phyloP scores from a whole-genome alignment of 78 protist genomes.

The Dictyostelium intermedium region DNA sequence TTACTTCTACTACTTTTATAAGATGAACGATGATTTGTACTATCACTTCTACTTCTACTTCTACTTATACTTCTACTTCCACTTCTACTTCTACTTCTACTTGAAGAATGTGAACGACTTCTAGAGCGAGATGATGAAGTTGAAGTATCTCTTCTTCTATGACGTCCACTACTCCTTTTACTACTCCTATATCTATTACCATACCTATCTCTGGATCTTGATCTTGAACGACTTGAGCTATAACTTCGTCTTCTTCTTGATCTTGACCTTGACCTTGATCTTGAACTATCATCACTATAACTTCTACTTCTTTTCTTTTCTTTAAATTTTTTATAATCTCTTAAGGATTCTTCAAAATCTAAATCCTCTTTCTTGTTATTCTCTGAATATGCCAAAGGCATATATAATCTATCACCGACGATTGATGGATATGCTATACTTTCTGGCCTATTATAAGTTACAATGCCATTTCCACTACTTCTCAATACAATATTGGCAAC shows the following conservation, averaged over 20 bases:
- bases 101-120: not conserved
- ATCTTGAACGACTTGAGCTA: conserved; percentile 30
- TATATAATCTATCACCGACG: conserved; percentile 61
- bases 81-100: not conserved
- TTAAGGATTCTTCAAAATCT: conserved; percentile 34
- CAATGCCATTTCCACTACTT: conserved; percentile 1
- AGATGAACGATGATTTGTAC: not conserved
- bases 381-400: conserved; percentile 40
- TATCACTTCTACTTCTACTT: not conserved
- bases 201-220: conserved; percentile 44
- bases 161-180: not conserved
- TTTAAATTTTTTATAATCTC: conserved; percentile 52
- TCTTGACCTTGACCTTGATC: conserved; percentile 18
- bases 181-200: not conserved
- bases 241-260: conserved; percentile 34
- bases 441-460: conserved; percentile 8
- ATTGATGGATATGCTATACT: conserved; percentile 61
- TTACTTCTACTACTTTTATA: not conserved
- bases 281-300: not conserved
- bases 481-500: not conserved
- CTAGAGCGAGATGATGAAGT: not conserved
- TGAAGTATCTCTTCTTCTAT: not conserved
- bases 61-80: not conserved
- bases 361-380: not conserved
- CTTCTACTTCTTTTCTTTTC: conserved; percentile 39